Conservation (phyloP, 305 asterid genomes). For the Plantago coronopus region DNA sequence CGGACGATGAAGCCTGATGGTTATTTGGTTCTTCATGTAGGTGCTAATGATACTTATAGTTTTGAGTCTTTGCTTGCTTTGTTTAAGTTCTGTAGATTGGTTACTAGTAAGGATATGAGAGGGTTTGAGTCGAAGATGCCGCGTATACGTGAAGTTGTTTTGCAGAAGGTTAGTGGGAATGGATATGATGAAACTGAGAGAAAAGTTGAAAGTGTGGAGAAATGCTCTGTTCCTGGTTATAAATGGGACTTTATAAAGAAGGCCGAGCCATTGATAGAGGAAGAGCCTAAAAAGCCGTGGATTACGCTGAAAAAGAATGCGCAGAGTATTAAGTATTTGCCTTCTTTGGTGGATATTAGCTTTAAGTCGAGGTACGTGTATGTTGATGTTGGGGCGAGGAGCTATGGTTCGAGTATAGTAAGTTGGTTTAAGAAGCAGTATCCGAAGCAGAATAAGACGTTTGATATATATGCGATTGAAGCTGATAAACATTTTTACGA, state of each 20-base stretch:
- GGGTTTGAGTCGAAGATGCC: constrained; percentile 49
- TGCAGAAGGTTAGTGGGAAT: constrained; percentile 46
- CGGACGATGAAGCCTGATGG: constrained; percentile 91
- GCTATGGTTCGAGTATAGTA: constrained; percentile 95
- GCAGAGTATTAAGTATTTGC: constrained; percentile 66
- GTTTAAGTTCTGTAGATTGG: constrained; percentile 76
- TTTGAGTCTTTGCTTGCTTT: constrained; percentile 71
- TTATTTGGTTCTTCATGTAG: constrained; percentile 72
- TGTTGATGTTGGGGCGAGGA: constrained; percentile 88
- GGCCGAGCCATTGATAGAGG: constrained; percentile 82
- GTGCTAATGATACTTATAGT: constrained; percentile 73
- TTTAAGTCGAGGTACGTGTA: constrained; percentile 76
- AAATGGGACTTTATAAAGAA: constrained; percentile 57
- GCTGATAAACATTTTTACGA: constrained; percentile 74
- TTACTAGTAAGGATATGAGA: constrained; percentile 54
- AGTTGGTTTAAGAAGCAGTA: constrained; percentile 98
- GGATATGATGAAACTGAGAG: constrained; percentile 1
- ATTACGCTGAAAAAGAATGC: constrained; percentile 78
- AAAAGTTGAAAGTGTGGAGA: constrained; percentile 23
- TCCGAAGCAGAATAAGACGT: constrained; percentile 87
- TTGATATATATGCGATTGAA: constrained; percentile 86
- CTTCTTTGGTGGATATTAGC: constrained; percentile 77
- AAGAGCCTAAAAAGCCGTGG: constrained; percentile 93
- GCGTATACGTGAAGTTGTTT: constrained; percentile 60
- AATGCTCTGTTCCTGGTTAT: constrained; percentile 65